These are phyloP conservation scores for Ustilago tritici DNA, from an alignment of 1,284 basidiomycete species.

Conservation along the genomic window DNA sequence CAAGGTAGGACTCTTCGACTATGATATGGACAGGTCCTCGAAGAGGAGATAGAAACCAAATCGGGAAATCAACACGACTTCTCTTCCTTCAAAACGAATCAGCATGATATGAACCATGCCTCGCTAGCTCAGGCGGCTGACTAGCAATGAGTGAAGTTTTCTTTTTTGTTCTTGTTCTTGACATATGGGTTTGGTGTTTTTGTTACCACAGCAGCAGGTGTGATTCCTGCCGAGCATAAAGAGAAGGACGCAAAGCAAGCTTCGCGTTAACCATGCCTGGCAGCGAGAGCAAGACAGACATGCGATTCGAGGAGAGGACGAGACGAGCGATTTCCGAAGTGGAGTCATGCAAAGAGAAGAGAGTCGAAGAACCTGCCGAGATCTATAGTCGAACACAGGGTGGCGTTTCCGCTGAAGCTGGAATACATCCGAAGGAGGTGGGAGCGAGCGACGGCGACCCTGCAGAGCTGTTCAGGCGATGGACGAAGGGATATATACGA, in stretches of 20 bases:
- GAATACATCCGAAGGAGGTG: constrained; percentile 6
- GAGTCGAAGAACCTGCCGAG: constrained; percentile 36
- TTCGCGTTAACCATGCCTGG: not conserved
- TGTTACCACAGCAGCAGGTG: not conserved
- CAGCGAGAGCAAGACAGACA: constrained; percentile 3
- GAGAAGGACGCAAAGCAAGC: not conserved
- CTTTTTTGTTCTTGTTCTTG: constrained; percentile 1
- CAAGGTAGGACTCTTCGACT: constrained; percentile 6
- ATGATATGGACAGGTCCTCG: not conserved
- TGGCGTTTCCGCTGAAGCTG: constrained; percentile 33
- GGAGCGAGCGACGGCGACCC: not conserved
- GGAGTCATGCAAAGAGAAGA: constrained; percentile 7
- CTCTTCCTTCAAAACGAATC: constrained; percentile 2
- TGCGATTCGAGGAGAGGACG: constrained; percentile 14
- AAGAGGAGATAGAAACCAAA: constrained; percentile 1
- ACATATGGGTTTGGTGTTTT: not conserved
- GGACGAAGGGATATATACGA: constrained; percentile 25
- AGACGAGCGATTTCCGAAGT: constrained; percentile 16
- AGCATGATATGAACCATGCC: constrained; percentile 7
- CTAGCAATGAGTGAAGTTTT: constrained; percentile 3
- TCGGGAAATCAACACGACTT: constrained; percentile 15
- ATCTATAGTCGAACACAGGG: constrained; percentile 34
- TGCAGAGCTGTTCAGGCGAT: constrained; percentile 15
- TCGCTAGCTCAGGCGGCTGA: constrained; percentile 4
- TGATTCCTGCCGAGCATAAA: constrained; percentile 19